Base-by-base conservation (phyloP, 306 rosid genomes). In the Casuarina glauca region DNA sequence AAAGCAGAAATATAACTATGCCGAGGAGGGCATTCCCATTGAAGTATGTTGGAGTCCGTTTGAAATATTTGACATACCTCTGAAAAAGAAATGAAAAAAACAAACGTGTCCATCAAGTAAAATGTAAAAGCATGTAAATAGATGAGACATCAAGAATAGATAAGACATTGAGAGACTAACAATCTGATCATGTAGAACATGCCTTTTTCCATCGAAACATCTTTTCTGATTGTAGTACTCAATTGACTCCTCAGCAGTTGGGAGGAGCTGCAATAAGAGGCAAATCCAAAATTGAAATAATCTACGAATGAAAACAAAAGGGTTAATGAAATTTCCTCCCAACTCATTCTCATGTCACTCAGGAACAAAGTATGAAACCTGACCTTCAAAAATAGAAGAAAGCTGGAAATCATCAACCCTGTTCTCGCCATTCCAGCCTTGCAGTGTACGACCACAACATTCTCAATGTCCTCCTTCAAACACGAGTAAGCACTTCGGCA, bases 371-470 rank as follows among this genome's bases (percentile, higher is more conserved):
- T 13, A 17, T 26, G 63, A 82, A 76, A 49, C 42, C 70, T 80
- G 73, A 91, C 98, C 98, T 93, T 91, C 74, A 96, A 82, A 88
- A 87, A 96, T 44, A 96, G 79, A 74, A 96, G 91, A 87, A 96
- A 94, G 86, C 99, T 96, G 78, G 97, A 93, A 79, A 96, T 96
- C 98, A 93, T 96, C 93, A 96, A 84, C 62, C 99, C 99, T 32
- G 98, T 96, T 86, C 99, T 84, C 1, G 98, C 98, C 98, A 93
- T 96, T 82, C 99, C 99, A 43, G 98, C 97, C 87, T 96, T 96
- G 81, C 99, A 96, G 82, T 96, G 98, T 88, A 96, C 99, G 72
- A 91, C 99, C 83, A 96, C 98, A 45, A 96, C 96, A 84, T 96
- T 96, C 87, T 96, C 98, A 64, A 96, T 90, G 82, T 93, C 99